Evolutionary conservation across 2,329 filamentous ascomycete genomes (phyloP).

Genomic region (Boeremia lycopersici): DNA sequence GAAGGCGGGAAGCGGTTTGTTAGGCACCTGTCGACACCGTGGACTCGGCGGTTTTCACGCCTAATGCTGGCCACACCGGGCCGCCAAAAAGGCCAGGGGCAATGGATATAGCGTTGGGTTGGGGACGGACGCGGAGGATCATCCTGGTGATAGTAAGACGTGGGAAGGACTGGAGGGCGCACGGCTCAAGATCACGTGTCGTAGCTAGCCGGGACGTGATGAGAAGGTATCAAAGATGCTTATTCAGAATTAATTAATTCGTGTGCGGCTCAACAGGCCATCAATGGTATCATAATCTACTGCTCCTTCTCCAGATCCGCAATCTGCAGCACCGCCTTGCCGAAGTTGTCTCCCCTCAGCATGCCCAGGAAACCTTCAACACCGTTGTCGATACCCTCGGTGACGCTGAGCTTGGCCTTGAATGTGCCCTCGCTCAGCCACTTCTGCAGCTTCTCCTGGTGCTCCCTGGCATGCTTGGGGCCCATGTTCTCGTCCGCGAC

Average conservation of each 20-base stretch:
- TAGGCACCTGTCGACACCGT: no score
- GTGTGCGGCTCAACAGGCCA: constrained; percentile 5
- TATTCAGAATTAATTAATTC: background rate
- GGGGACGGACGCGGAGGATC: no score
- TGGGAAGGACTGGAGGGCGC: no score
- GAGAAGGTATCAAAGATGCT: no score
- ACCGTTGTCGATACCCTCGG: constrained; percentile 78
- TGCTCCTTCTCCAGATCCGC: constrained; percentile 44
- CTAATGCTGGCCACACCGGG: no score
- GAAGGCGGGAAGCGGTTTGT: no score
- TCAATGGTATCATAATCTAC: constrained; percentile 18
- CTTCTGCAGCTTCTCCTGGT: constrained; percentile 75
- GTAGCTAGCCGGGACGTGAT: background rate
- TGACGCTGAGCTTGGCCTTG: constrained; percentile 71
- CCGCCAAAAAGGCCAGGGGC: no score
- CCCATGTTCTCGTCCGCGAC: constrained; percentile 70
- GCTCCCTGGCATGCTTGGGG: constrained; percentile 69
- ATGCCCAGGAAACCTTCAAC: constrained; percentile 76
- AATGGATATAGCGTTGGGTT: no score
- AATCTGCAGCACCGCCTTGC: constrained; percentile 81
- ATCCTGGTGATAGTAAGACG: no score
- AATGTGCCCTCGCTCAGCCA: constrained; percentile 79
- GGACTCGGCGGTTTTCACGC: no score
- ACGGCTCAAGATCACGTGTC: background rate
- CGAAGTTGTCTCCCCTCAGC: constrained; percentile 80